Evolutionary conservation across 2,329 filamentous ascomycete species (phyloP).

Genomic region (Ilyonectria mors-panacis): DNA sequence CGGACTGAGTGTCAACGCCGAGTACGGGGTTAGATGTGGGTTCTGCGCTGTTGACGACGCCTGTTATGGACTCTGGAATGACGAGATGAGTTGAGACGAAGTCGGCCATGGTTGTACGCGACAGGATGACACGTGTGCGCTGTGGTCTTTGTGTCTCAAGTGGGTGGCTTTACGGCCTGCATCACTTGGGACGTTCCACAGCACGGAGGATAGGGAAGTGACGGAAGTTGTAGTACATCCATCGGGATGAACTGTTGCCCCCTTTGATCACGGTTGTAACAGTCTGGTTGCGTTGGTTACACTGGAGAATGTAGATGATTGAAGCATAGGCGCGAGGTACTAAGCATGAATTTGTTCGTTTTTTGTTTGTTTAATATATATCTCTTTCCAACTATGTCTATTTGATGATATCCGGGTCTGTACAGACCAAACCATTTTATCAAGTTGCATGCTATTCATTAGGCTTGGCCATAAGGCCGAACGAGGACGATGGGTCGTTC

Average conservation of each 20-base stretch:
- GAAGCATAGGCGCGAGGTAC: slow-evolving; percentile 5
- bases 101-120: background rate
- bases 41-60: background rate
- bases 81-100: background rate
- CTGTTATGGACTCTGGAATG: background rate
- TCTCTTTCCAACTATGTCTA: slow-evolving; percentile 7
- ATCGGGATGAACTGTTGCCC: too few relatives aligned
- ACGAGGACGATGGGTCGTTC: background rate
- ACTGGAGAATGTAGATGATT: slow-evolving; percentile 1
- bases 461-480: background rate
- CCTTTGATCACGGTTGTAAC: background rate
- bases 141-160: background rate
- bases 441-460: slow-evolving; percentile 6
- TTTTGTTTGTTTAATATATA: slow-evolving; percentile 2
- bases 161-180: background rate
- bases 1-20: background rate
- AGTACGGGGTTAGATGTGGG: background rate
- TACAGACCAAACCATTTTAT: background rate
- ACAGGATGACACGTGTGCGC: background rate
- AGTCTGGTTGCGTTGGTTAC: background rate
- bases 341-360: background rate
- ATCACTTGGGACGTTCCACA: background rate
- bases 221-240: background rate
- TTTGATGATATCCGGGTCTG: background rate
- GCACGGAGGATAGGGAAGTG: background rate